Evolutionary conservation across 129 eudicot genomes (phyloP).

Genomic region (Arctium minus): DNA sequence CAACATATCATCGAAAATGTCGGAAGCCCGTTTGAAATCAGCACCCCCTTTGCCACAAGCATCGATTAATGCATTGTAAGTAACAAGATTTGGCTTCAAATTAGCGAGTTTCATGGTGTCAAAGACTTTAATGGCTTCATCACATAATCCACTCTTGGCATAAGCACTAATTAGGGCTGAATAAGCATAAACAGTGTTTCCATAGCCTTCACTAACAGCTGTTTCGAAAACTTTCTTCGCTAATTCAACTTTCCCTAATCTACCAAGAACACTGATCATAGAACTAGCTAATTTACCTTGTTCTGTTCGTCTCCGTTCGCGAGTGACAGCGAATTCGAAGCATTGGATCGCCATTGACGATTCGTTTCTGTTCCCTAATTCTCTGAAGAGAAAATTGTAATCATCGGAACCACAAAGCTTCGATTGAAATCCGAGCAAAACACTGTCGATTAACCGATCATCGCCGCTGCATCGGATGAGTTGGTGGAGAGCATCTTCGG

Average conservation of each 20-base stretch:
- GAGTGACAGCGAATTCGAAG: slow-evolving; percentile 63
- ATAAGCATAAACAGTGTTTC: slow-evolving; percentile 90
- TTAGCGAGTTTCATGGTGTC: slow-evolving; percentile 63
- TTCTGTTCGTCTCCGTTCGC: slow-evolving; percentile 54
- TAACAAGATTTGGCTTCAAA: slow-evolving; percentile 85
- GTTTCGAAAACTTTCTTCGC: slow-evolving; percentile 76
- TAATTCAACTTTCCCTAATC: slow-evolving; percentile 79
- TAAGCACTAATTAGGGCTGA: slow-evolving; percentile 92
- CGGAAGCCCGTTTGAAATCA: slow-evolving; percentile 61
- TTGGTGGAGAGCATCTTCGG: slow-evolving; percentile 66
- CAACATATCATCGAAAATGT: slow-evolving; percentile 80
- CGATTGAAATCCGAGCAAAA: slow-evolving; percentile 40
- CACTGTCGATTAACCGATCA: slow-evolving; percentile 31
- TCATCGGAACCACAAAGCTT: slow-evolving; percentile 75
- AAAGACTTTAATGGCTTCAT: slow-evolving; percentile 70
- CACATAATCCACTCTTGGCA: slow-evolving; percentile 78
- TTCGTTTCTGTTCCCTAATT: slow-evolving; percentile 84
- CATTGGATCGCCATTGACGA: slow-evolving; percentile 62
- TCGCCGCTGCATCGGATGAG: slow-evolving; percentile 43
- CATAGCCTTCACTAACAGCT: slow-evolving; percentile 71
- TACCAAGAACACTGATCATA: slow-evolving; percentile 81
- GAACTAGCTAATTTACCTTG: slow-evolving; percentile 88
- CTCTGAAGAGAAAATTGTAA: slow-evolving; percentile 66
- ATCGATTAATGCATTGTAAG: slow-evolving; percentile 85
- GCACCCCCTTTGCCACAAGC: slow-evolving; percentile 98